Conservation (phyloP, 768 basidiomycete genomes). For the Tricholoma terreum region DNA sequence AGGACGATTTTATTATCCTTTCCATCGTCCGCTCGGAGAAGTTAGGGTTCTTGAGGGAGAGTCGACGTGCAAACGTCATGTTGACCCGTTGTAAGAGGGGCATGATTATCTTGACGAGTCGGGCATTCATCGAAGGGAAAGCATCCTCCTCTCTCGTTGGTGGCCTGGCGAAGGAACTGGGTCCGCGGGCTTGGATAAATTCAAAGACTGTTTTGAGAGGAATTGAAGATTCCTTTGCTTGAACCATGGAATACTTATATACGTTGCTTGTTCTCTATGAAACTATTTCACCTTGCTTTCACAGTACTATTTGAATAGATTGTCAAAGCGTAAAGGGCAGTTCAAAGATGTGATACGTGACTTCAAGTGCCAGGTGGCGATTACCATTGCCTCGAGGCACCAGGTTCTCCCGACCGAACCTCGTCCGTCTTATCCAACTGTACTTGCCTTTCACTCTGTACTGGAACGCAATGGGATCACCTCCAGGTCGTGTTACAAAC, state of each 20-base stretch:
- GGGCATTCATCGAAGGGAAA: constrained; percentile 44
- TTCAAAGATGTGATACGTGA: not conserved
- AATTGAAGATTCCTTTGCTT: constrained; percentile 4
- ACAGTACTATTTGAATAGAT: not conserved
- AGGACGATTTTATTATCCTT: constrained; percentile 69
- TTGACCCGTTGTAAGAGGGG: constrained; percentile 64
- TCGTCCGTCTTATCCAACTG: not conserved
- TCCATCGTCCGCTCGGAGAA: constrained; percentile 63
- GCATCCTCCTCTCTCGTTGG: constrained; percentile 33
- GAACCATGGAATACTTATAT: not conserved
- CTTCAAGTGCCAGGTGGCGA: not conserved
- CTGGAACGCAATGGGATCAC: constrained; percentile 7
- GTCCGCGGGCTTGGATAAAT: constrained; percentile 18
- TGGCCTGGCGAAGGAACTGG: constrained; percentile 22
- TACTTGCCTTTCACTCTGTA: not conserved
- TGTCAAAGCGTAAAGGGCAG: not conserved
- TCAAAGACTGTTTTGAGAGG: constrained; percentile 5
- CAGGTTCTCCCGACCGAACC: not conserved
- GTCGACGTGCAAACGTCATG: constrained; percentile 74
- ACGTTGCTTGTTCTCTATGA: not conserved
- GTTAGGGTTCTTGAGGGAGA: constrained; percentile 59
- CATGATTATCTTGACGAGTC: constrained; percentile 63
- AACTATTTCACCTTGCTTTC: not conserved
- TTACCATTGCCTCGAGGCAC: not conserved
- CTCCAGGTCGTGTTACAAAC: constrained; percentile 10